Evolutionary conservation across 305 asterid species (phyloP).

Genomic region (Fraxinus ornus): DNA sequence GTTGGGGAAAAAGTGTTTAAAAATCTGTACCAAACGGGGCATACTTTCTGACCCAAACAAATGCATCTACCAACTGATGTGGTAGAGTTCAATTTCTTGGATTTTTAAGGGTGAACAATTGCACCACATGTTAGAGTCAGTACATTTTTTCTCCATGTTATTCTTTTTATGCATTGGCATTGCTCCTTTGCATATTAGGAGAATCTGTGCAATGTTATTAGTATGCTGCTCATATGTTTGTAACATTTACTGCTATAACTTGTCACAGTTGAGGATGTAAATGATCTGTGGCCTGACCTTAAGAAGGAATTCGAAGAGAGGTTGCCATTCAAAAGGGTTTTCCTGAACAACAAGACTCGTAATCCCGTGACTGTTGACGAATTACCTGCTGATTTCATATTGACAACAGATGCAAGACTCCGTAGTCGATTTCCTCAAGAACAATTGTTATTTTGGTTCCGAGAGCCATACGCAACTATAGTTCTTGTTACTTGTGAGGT

Average conservation of each 20-base stretch:
- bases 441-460: slow-evolving; percentile 88
- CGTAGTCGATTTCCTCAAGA: slow-evolving; percentile 98
- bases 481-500: slow-evolving; percentile 98
- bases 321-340: slow-evolving; percentile 73
- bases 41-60: neutral
- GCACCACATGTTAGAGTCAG: neutral
- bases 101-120: neutral
- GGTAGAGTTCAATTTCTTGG: neutral
- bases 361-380: slow-evolving; percentile 81
- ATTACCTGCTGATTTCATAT: slow-evolving; percentile 80
- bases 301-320: slow-evolving; percentile 79
- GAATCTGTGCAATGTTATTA: neutral
- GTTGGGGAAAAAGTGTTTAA: neutral
- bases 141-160: neutral
- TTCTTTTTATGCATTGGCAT: neutral
- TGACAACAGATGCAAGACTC: slow-evolving; percentile 95
- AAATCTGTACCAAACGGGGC: neutral
- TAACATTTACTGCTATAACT: slow-evolving; percentile 2
- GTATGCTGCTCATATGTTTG: slow-evolving; percentile 3
- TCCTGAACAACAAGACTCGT: slow-evolving; percentile 90
- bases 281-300: slow-evolving; percentile 89
- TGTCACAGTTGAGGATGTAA: slow-evolving; percentile 93
- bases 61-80: neutral
- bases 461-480: slow-evolving; percentile 91
- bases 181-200: neutral